Percentiles rank a stretch among this genome's conserved stretches.
Conservation (phyloP, 495 filamentous ascomycete genomes). For the Xeromyces bisporus region DNA sequence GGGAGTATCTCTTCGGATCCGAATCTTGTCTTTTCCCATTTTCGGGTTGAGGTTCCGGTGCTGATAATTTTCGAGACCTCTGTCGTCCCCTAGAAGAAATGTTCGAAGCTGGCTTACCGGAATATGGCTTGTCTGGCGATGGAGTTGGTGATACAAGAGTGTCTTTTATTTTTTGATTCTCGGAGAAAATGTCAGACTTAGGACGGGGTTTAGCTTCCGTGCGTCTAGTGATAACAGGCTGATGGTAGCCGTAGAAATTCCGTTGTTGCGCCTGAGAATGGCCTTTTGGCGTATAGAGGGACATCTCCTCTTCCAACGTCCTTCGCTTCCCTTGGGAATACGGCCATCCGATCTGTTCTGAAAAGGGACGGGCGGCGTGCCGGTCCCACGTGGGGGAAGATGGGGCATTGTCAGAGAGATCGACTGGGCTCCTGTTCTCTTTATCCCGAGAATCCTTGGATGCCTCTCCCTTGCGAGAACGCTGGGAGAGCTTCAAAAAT, state of each 20-base stretch:
- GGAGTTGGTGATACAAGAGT: conserved; percentile 13
- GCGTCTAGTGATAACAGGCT: conserved; percentile 34
- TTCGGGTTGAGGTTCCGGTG: conserved; percentile 9
- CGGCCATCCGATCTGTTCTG: conserved; percentile 20
- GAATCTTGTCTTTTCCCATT: conserved; percentile 12
- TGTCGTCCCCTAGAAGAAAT: conserved; percentile 6
- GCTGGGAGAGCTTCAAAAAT: conserved; percentile 29
- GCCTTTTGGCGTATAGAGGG: conserved; percentile 41
- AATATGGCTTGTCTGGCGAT: conserved; percentile 9
- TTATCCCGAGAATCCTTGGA: conserved; percentile 45
- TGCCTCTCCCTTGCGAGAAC: conserved; percentile 20
- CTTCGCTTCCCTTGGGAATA: conserved; percentile 23
- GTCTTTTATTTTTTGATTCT: conserved; percentile 22
- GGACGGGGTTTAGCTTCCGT: conserved; percentile 27
- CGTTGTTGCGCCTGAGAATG: conserved; percentile 50
- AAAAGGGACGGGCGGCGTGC: conserved; percentile 35
- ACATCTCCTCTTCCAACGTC: conserved; percentile 39
- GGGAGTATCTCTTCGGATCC: conserved; percentile 27
- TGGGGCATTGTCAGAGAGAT: conserved; percentile 29
- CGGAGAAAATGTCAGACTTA: conserved; percentile 33
- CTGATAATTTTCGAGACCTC: conserved; percentile 8
- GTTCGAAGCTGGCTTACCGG: conserved; percentile 4
- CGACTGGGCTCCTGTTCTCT: conserved; percentile 49
- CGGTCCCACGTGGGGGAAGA: conserved; percentile 62
- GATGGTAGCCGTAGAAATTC: conserved; percentile 41